Base-by-base conservation (phyloP, 1,139 yeast genomes). In the Saccharomycopsis crataegensis region DNA sequence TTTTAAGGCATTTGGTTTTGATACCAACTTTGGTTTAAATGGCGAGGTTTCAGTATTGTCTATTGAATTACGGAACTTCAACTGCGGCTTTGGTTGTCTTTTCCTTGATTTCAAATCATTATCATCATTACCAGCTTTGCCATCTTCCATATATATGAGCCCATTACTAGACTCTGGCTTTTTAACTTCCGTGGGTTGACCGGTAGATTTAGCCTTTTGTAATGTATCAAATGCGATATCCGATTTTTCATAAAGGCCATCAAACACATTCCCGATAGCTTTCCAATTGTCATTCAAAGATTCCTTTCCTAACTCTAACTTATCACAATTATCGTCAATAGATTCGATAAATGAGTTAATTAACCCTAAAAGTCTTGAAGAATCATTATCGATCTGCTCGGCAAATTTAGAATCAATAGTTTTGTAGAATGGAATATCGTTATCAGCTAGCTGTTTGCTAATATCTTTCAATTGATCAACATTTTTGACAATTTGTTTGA, bases 371-470 rank as follows among this genome's bases (percentile, higher is more conserved):
- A 90, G 63, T 37, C 73, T 67, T 6, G 64, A 61, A 1, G 83
- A 74, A 1, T 79, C 67, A 1, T 63, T 61, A 37, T 77, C 76
- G 31, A 82, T 70, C 17, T 74, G 65, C 1, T 62, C 57, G 6
- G 77, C 71, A 34, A 86, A 65, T 0, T 67, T 64, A 1, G 73
- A 63, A 63, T 89, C 95, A n/a, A 90, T 67, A 47, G 90, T 79
- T 53, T 76, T 77, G 68, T 82, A 80, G 63, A 91, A 93, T 46
- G 77, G 78, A 32, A 90, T 78, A 70, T 93, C 99, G 59, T 87
- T 89, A 0, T 89, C 80, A 1, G 90, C 86, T 47, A 93, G 70
- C 1, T 86, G 80, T 6, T 85, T 73, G 0, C 96, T 80, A 1
- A 87, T 78, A 59, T 38, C 47, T 8, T 17, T 43, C 14, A 53